Base-by-base conservation (phyloP, 306 rosid species). In the Glycine latifolia region DNA sequence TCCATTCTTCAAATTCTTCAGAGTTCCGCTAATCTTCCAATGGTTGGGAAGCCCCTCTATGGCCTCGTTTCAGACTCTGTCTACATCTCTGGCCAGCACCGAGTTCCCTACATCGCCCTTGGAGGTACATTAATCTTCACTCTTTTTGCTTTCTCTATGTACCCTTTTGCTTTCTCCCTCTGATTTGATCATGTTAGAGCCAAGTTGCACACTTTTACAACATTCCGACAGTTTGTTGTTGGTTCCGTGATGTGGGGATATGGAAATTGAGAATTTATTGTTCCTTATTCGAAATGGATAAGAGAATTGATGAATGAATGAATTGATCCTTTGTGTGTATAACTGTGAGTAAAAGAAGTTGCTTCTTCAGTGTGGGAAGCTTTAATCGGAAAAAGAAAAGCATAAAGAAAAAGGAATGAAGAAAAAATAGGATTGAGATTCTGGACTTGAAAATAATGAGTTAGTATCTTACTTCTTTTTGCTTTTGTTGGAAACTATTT, bases 11-110 rank as follows among this genome's bases (percentile, higher is more conserved):
- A 95, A 80, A 60, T 95, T 71, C 98, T 95, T 31, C 99, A 78
- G 87, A 93, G 83, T 84, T 93, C 96, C 4, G 95, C 96, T 10
- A 93, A 91, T 77, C 90, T 93, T 67, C 99, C 99, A 6, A 95
- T 93, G 99, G 91, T 93, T 59, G 98, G 96, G 0, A 95, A 95
- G 77, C 99, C 99, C 4, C 67, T 95, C 58, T 91, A 86, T 84
- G 98, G 98, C 54, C 77, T 95, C 39, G 58, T 95, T 72, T 93
- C 99, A 2, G 99, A 93, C 15, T 89, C 99, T 17, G 49, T 91
- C 66, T 93, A 90, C 78, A 77, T 91, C 63, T 80, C 84, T 56
- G 94, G 88, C 13, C 98, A 94, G 83, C 98, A 88, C 79, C 98
- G 99, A 33, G 71, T 95, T 84, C 99, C 97, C 49, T 95, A 93